These are phyloP conservation scores for Trichophyton benhamiae DNA, from an alignment of 2,329 filamentous ascomycete genomes.

Conservation along the genomic window DNA sequence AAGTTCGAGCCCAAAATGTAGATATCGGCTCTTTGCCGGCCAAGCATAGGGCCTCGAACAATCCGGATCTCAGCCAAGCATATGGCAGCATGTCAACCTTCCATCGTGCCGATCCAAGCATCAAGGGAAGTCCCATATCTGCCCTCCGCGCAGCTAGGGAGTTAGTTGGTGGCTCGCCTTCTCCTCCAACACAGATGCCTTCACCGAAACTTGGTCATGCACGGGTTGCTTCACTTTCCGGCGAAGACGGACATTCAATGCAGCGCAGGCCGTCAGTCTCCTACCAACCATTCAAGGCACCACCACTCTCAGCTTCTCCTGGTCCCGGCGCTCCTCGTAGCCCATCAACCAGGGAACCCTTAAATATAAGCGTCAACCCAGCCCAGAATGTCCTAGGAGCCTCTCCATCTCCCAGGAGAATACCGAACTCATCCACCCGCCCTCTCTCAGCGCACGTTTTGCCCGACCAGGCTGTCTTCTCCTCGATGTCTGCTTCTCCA, in stretches of 20 bases:
- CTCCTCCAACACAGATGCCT: slow-evolving; percentile 39
- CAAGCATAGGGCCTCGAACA: slow-evolving; percentile 38
- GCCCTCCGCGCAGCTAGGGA: slow-evolving; percentile 60
- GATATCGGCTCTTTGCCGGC: slow-evolving; percentile 68
- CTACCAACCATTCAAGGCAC: slow-evolving; percentile 93
- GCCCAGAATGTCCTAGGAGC: slow-evolving; percentile 25
- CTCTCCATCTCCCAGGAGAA: slow-evolving; percentile 22
- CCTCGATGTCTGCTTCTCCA: slow-evolving; percentile 62
- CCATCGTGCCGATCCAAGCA: slow-evolving; percentile 58
- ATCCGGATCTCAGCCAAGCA: slow-evolving; percentile 57
- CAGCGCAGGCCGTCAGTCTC: slow-evolving; percentile 69
- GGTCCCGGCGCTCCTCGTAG: slow-evolving; percentile 33
- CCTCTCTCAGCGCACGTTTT: slow-evolving; percentile 36
- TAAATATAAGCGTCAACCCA: not conserved
- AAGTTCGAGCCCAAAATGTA: slow-evolving; percentile 17
- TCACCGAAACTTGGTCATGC: slow-evolving; percentile 33
- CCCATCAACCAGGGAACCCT: not conserved
- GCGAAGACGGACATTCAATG: slow-evolving; percentile 37
- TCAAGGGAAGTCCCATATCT: slow-evolving; percentile 77
- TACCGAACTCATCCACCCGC: slow-evolving; percentile 15
- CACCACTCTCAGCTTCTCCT: slow-evolving; percentile 83
- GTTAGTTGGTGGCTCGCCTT: slow-evolving; percentile 34
- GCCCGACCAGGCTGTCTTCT: slow-evolving; percentile 50
- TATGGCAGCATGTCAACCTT: slow-evolving; percentile 88
- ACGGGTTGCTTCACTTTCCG: slow-evolving; percentile 39